Evolutionary conservation across 495 filamentous ascomycete species (phyloP).

Genomic region (Aspergillus avenaceus): DNA sequence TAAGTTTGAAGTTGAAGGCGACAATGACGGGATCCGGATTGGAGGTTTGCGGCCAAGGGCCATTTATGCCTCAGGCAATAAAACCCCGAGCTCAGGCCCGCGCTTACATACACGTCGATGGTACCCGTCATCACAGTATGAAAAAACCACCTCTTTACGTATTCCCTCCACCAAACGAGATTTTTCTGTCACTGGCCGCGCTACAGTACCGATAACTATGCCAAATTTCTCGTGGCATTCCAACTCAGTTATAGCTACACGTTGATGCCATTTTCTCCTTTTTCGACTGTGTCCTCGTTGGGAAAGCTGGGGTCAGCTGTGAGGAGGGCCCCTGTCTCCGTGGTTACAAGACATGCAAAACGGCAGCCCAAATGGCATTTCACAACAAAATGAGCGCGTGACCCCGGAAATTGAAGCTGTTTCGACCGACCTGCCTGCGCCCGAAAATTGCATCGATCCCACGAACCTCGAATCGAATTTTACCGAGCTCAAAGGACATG

Average conservation of each 20-base stretch:
- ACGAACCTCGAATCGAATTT: slow-evolving; percentile 23
- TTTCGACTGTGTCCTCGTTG: slow-evolving; percentile 60
- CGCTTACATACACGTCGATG: slow-evolving; percentile 29
- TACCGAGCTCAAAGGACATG: slow-evolving; percentile 29
- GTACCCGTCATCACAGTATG: slow-evolving; percentile 23
- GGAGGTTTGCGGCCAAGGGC: slow-evolving; percentile 27
- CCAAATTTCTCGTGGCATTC: slow-evolving; percentile 57
- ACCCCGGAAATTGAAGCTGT: slow-evolving; percentile 30
- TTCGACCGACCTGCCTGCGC: slow-evolving; percentile 20
- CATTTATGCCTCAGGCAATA: slow-evolving; percentile 17
- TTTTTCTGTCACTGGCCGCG: slow-evolving; percentile 37
- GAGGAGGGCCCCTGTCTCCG: slow-evolving; percentile 46
- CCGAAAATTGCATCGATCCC: slow-evolving; percentile 25
- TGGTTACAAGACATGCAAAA: slow-evolving; percentile 56
- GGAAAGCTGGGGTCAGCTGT: slow-evolving; percentile 60
- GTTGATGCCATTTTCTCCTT: slow-evolving; percentile 60
- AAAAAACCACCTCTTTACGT: slow-evolving; percentile 45
- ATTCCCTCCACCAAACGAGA: slow-evolving; percentile 28
- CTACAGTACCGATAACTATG: slow-evolving; percentile 50
- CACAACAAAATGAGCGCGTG: slow-evolving; percentile 43
- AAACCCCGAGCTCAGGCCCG: slow-evolving; percentile 9
- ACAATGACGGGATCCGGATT: slow-evolving; percentile 28
- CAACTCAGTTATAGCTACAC: slow-evolving; percentile 48
- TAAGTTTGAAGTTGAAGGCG: slow-evolving; percentile 22
- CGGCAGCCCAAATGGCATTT: slow-evolving; percentile 46